A percentile compares a stretch with the other conserved stretches of the same genome.
Conservation (phyloP, 768 basidiomycete species). For the Tricholoma furcatifolium region DNA sequence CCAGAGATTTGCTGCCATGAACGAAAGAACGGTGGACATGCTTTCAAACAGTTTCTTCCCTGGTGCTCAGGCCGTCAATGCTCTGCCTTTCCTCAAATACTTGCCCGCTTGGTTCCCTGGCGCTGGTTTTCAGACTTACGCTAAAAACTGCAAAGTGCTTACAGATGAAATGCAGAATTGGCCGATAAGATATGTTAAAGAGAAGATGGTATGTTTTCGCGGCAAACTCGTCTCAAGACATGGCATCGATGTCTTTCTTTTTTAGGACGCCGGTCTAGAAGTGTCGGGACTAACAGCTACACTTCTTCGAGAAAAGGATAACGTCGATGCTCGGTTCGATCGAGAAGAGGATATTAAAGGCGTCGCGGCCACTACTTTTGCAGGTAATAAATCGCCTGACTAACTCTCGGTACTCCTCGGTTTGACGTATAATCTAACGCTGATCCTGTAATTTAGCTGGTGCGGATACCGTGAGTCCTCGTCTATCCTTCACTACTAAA, state of each 20-base stretch:
- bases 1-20: constrained; percentile 23
- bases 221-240: background rate
- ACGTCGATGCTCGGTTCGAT: background rate
- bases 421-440: background rate
- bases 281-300: constrained; percentile 9
- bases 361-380: constrained; percentile 15
- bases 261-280: constrained; percentile 5
- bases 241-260: background rate
- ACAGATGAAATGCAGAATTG: constrained; percentile 15
- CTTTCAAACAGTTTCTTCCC: constrained; percentile 15
- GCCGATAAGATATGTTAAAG: constrained; percentile 14
- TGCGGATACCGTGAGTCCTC: constrained; percentile 15
- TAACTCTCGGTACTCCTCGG: background rate
- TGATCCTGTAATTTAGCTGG: background rate
- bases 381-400: constrained; percentile 3
- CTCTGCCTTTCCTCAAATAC: constrained; percentile 30
- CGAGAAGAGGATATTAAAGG: constrained; percentile 12
- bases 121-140: constrained; percentile 22
- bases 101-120: constrained; percentile 38
- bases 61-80: constrained; percentile 24
- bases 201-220: constrained; percentile 10
- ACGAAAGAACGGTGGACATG: constrained; percentile 18
- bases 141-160: constrained; percentile 7
- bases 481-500: background rate
- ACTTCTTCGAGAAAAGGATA: constrained; percentile 7